phyloP scores from a whole-genome alignment of 139 green algal species.

The Diplosphaera chodatii region DNA sequence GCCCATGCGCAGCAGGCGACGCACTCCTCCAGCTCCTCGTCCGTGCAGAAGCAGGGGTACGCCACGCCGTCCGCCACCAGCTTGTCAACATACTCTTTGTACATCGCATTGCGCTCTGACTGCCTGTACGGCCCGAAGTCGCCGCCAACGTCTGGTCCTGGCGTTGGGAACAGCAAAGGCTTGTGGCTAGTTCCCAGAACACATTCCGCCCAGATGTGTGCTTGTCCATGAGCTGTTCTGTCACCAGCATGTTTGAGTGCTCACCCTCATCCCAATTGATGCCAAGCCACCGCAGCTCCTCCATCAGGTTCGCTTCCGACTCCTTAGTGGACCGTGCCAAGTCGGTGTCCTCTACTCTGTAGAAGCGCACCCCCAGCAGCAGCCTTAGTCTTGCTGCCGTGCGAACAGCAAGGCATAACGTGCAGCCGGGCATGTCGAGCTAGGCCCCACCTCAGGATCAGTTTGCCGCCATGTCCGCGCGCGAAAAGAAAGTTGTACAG shows the following conservation, averaged over 20 bases:
- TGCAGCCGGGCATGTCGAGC: conserved; percentile 6
- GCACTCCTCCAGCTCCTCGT: conserved; percentile 74
- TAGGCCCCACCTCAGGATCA: conserved; percentile 83
- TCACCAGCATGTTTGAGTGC: too few species aligned
- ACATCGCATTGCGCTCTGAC: conserved; percentile 88
- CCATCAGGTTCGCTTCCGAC: conserved; percentile 83
- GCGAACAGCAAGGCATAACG: background rate
- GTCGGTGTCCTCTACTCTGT: conserved; percentile 96
- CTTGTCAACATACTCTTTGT: conserved; percentile 83
- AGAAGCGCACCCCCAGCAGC: too few species aligned
- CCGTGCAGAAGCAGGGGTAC: conserved; percentile 99
- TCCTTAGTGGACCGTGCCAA: conserved; percentile 81
- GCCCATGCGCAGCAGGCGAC: background rate
- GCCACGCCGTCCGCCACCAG: conserved; percentile 76
- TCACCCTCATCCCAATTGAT: conserved; percentile 94
- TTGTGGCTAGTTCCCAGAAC: too few species aligned
- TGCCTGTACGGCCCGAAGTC: conserved; percentile 90
- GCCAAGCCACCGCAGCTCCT: conserved; percentile 93
- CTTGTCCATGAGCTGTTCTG: too few species aligned
- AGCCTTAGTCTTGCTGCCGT: too few species aligned
- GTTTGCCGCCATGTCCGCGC: conserved; percentile 76
- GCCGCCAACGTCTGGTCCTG: conserved; percentile 84
- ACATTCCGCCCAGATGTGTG: too few species aligned
- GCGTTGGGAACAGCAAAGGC: too few species aligned
- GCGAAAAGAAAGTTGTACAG: conserved; percentile 99